Evolutionary conservation across 2,329 filamentous ascomycete species (phyloP), one percentile per base, ranked within the genome.

Genomic region (Fusarium sororula): DNA sequence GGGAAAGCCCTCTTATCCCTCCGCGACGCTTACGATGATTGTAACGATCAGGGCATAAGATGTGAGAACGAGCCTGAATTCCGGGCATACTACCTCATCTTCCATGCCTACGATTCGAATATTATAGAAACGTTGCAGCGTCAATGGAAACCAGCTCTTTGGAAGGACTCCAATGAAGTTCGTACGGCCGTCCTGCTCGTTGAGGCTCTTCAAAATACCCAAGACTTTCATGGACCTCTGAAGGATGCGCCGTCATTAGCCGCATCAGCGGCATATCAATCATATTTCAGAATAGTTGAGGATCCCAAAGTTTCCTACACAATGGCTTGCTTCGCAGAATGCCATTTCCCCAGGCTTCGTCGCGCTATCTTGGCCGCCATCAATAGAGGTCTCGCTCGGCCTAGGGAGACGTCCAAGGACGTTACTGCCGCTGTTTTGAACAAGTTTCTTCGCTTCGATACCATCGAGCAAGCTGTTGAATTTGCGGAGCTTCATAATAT

Each of bases 311-410:
- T 91, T 6, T 92, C 91, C 1, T 93, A 92, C 77, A 91, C 90
- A 3, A 91, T 92, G 89, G 91, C 90, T 20, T 92, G 91, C 74
- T 88, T 93, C 68, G 90, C 90, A 12, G 90, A 92, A 76, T 88
- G 90, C n/a, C 90, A 91, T 76, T 92, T 93, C 66, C 88, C 89
- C 45, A 84, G 86, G 41, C 83, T 92, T 38, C 89, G 91, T 45
- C 88, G 89, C 61, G 85, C 87, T 18, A 87, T 91, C 22, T 79
- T 92, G 24, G 85, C 86, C 61, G 86, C 87, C 22, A 82, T 92
- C 28, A 86, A 88, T 57, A 85, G 83, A 62, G 85, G 88, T 3
- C 89, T 91, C 70, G 84, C 87, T 4, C 86, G 90, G 64, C 88
- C 88, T 30, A 85, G 88, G 67, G 87, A 88, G 58, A 84, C 87